phyloP scores from a whole-genome alignment of 768 basidiomycete genomes.

The Lactifluus echinatus region DNA sequence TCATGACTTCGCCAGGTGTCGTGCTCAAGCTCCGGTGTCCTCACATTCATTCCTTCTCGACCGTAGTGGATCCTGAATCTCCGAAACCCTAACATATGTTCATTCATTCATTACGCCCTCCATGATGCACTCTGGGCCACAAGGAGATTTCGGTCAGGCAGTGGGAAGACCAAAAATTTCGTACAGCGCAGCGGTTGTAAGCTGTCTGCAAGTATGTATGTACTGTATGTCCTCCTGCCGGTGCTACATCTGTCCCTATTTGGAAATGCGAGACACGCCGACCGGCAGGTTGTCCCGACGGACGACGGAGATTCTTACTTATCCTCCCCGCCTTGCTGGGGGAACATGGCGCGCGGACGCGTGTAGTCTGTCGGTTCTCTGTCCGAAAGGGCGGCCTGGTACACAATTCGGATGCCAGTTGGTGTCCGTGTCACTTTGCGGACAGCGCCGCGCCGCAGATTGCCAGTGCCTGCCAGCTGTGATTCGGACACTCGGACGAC shows the following conservation, averaged over 20 bases:
- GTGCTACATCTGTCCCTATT: background rate
- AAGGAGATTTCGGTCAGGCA: background rate
- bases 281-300: too few species aligned
- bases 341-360: background rate
- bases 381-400: background rate
- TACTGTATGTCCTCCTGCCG: too few species aligned
- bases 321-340: background rate
- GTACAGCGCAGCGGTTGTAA: background rate
- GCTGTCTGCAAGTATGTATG: too few species aligned
- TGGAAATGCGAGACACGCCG: background rate
- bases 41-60: background rate
- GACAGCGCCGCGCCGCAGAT: slow-evolving; percentile 5
- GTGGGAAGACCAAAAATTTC: background rate
- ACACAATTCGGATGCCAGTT: background rate
- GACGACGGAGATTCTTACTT: background rate
- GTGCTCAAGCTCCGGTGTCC: background rate
- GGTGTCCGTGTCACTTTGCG: background rate
- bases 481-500: background rate
- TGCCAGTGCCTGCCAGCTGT: background rate
- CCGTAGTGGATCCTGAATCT: background rate
- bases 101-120: background rate
- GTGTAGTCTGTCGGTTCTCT: background rate
- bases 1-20: background rate
- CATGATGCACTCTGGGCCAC: background rate
- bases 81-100: background rate